Evolutionary conservation across 331 rosid genomes (phyloP).

Genomic region (Telfairia occidentalis): DNA sequence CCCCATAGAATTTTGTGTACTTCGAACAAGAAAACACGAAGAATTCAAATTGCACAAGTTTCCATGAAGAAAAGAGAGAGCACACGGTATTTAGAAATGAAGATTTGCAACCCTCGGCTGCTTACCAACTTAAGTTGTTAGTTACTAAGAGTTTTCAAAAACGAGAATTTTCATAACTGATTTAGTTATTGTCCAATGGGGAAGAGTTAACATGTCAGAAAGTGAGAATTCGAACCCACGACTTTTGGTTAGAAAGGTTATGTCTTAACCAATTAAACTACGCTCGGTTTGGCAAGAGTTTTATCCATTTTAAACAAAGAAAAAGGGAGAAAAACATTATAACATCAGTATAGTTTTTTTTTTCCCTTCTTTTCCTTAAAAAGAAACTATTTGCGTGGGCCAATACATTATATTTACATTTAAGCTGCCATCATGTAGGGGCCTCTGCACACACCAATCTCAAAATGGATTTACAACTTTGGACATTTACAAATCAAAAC

Average conservation of each 20-base stretch:
- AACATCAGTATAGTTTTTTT: background rate
- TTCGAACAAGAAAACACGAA: too few relatives aligned
- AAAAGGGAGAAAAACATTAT: background rate
- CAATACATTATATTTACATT: slow-evolving; percentile 1
- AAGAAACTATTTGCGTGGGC: background rate
- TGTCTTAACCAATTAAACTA: too few relatives aligned
- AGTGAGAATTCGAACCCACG: too few relatives aligned
- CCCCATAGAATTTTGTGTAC: too few relatives aligned
- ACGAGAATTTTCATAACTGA: too few relatives aligned
- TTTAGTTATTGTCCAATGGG: too few relatives aligned
- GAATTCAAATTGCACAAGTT: too few relatives aligned
- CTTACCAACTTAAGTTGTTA: background rate
- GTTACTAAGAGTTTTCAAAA: background rate
- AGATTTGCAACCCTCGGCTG: background rate
- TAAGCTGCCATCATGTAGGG: background rate
- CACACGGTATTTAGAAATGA: background rate
- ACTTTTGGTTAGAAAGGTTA: too few relatives aligned
- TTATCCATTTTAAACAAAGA: background rate
- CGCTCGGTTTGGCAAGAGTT: too few relatives aligned
- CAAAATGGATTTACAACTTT: slow-evolving; percentile 11
- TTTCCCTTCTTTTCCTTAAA: background rate
- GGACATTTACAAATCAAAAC: slow-evolving; percentile 10
- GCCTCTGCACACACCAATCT: background rate
- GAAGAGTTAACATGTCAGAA: too few relatives aligned
- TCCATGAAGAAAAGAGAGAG: too few relatives aligned